Conservation (phyloP, 805 yeast genomes). For the Pichia cabralensis region DNA sequence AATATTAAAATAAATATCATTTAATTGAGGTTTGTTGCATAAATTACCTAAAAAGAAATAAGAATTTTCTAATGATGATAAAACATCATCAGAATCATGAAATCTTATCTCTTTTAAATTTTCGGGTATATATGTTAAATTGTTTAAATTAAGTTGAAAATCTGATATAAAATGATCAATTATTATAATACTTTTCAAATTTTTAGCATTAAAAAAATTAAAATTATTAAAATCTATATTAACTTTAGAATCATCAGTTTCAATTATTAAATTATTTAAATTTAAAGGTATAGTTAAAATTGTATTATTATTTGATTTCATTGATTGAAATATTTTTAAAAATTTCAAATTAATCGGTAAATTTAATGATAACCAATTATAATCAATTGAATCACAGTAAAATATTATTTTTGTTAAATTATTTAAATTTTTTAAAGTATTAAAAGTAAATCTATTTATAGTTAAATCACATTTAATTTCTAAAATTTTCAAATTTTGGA, state of each 20-base stretch:
- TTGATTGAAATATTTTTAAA: not conserved
- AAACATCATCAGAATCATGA: conserved; percentile 1
- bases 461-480: conserved; percentile 1
- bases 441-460: not conserved
- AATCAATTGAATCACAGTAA: not conserved
- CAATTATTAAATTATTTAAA: conserved; percentile 1
- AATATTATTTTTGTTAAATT: not conserved
- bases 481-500: not conserved
- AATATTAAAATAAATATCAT: no score
- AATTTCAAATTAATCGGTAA: conserved; percentile 1
- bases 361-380: not conserved
- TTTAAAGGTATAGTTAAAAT: not conserved
- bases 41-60: no score
- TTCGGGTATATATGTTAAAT: not conserved
- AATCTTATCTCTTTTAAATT: conserved; percentile 1
- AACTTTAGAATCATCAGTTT: not conserved
- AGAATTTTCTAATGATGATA: not conserved
- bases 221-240: not conserved
- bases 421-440: not conserved
- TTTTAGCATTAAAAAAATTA: not conserved
- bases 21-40: no score
- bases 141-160: not conserved
- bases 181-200: not conserved
- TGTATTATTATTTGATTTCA: not conserved
- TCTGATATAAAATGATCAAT: not conserved